phyloP scores from a whole-genome alignment of 73 alveolate species.

The Urostyla sp. region DNA sequence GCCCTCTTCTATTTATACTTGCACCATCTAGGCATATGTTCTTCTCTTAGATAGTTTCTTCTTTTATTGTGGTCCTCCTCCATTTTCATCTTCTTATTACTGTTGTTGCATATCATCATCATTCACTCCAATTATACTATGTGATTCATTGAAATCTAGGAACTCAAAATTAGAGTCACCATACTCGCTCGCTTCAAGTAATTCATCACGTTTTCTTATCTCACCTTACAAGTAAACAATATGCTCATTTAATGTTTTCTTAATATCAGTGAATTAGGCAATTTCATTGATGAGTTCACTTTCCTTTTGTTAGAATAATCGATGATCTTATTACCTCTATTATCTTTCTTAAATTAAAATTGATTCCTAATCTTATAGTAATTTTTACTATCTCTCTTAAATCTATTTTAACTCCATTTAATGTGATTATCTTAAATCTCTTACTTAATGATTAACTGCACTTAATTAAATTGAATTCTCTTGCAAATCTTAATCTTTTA shows the following conservation, averaged over 20 bases:
- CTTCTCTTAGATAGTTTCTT: conserved; percentile 16
- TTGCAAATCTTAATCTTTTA: no score
- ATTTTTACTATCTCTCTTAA: no score
- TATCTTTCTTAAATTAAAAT: no score
- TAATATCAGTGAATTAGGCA: conserved; percentile 29
- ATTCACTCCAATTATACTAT: conserved; percentile 8
- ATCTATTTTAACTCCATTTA: no score
- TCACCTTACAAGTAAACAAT: conserved; percentile 39
- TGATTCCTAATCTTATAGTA: no score
- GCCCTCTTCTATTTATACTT: conserved; percentile 29
- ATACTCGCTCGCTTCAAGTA: conserved; percentile 23
- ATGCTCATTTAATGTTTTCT: conserved; percentile 29
- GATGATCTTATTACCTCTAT: no score
- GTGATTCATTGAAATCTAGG: conserved; percentile 29
- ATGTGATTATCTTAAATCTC: no score
- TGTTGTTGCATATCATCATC: conserved; percentile 38
- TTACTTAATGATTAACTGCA: no score
- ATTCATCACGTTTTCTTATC: conserved; percentile 54
- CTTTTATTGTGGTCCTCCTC: conserved; percentile 21
- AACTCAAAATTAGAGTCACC: conserved; percentile 44
- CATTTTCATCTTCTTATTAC: conserved; percentile 36
- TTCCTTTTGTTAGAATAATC: no score
- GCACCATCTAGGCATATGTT: conserved; percentile 16
- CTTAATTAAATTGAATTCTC: no score
- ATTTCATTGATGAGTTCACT: no score